phyloP scores from a whole-genome alignment of 2,329 filamentous ascomycete species.

The Curvularia sp. region DNA sequence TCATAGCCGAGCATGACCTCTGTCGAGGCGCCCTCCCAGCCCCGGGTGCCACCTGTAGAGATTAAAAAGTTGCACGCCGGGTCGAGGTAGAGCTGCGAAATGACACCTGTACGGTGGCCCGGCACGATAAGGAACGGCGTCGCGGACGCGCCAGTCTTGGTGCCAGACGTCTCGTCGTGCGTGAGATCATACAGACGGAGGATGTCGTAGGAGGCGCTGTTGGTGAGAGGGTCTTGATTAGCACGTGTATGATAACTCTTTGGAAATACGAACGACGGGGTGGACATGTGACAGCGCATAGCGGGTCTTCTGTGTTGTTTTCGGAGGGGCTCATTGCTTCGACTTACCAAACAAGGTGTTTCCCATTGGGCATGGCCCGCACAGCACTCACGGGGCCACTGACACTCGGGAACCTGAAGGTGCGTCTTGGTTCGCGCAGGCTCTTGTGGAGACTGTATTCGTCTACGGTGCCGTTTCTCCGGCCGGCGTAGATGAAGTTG shows the following conservation, averaged over 20 bases:
- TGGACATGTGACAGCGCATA: constrained; percentile 3
- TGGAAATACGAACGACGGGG: not conserved
- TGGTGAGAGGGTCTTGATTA: constrained; percentile 8
- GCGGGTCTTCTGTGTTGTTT: not conserved
- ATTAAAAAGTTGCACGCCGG: constrained; percentile 90
- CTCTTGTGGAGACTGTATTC: constrained; percentile 88
- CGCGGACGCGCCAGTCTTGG: constrained; percentile 69
- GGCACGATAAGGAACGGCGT: constrained; percentile 97
- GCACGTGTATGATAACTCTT: constrained; percentile 9
- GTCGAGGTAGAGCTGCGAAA: constrained; percentile 85
- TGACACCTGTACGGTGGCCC: constrained; percentile 85
- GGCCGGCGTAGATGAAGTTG: constrained; percentile 91
- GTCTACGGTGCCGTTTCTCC: constrained; percentile 90
- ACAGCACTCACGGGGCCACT: constrained; percentile 90
- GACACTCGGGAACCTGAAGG: constrained; percentile 86
- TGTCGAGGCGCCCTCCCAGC: constrained; percentile 90
- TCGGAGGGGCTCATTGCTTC: not conserved
- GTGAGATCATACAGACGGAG: constrained; percentile 88
- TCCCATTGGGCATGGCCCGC: constrained; percentile 87
- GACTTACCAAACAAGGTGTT: constrained; percentile 82
- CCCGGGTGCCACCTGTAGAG: constrained; percentile 86
- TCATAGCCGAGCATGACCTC: constrained; percentile 96
- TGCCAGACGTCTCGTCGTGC: constrained; percentile 60
- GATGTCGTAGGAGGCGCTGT: constrained; percentile 88
- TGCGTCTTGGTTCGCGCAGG: constrained; percentile 75